Percentiles rank a stretch among this genome's conserved stretches.
phyloP scores from a whole-genome alignment of 768 basidiomycete genomes.

The Leccinum uliginosum region DNA sequence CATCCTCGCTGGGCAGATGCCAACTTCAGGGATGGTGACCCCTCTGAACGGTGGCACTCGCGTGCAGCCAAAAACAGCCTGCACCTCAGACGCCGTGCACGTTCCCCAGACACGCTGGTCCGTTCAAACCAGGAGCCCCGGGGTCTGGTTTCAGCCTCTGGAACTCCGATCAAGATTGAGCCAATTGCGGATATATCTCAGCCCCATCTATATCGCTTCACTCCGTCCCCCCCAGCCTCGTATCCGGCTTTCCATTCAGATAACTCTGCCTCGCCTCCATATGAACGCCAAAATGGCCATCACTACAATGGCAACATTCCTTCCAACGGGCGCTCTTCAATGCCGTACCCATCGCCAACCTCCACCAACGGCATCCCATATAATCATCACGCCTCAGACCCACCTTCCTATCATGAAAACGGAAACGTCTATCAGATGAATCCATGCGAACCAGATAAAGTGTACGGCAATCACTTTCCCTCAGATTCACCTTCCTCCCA shows the following conservation, averaged over 20 bases:
- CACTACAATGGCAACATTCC: constrained; percentile 31
- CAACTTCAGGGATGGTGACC: constrained; percentile 74
- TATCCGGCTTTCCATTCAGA: constrained; percentile 52
- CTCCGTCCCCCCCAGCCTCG: constrained; percentile 54
- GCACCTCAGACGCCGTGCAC: constrained; percentile 38
- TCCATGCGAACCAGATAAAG: constrained; percentile 32
- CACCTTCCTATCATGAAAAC: constrained; percentile 31
- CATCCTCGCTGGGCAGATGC: constrained; percentile 84
- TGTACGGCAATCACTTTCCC: constrained; percentile 30
- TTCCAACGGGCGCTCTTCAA: constrained; percentile 24
- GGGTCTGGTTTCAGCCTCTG: constrained; percentile 40
- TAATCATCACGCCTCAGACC: constrained; percentile 31
- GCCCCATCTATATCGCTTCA: constrained; percentile 64
- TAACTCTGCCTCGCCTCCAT: constrained; percentile 32
- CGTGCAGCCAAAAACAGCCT: constrained; percentile 67
- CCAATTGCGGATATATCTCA: constrained; percentile 44
- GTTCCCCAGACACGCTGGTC: constrained; percentile 34
- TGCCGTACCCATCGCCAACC: constrained; percentile 33
- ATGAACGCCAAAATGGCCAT: constrained; percentile 33
- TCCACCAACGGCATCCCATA: constrained; percentile 33
- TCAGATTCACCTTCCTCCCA: constrained; percentile 32
- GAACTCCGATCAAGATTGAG: constrained; percentile 69
- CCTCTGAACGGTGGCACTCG: constrained; percentile 84
- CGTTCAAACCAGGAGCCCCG: constrained; percentile 35
- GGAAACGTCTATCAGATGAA: constrained; percentile 35